A percentile compares a stretch with the other conserved stretches of the same genome.
Evolutionary conservation across 257 asterid genomes (phyloP).

Genomic region (Lycium ferocissimum): DNA sequence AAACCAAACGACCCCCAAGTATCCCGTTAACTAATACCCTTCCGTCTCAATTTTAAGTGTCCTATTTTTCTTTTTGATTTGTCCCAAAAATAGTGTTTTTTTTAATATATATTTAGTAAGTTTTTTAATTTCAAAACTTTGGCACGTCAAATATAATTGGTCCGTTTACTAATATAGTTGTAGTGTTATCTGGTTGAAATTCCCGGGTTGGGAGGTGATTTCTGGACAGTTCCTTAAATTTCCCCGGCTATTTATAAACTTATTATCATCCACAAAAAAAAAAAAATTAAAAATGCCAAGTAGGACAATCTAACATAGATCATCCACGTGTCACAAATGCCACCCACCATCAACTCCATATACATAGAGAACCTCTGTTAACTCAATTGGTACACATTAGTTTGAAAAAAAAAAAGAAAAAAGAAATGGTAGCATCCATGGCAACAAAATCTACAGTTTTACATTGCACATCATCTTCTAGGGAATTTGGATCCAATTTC

Average conservation of each 20-base stretch:
- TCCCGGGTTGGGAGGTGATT: background rate
- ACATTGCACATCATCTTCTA: slow-evolving; percentile 38
- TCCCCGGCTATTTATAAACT: background rate
- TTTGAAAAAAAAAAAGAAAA: background rate
- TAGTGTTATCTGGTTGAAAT: too few relatives aligned
- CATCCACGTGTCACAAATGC: slow-evolving; percentile 55
- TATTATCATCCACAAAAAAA: slow-evolving; percentile 47
- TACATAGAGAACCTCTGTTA: background rate
- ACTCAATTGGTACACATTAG: background rate
- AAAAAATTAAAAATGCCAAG: slow-evolving; percentile 31
- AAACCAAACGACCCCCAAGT: too few relatives aligned
- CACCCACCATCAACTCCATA: slow-evolving; percentile 31
- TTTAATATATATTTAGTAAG: too few relatives aligned
- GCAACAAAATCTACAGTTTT: slow-evolving; percentile 50
- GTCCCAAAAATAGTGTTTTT: too few relatives aligned
- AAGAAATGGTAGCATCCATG: slow-evolving; percentile 56
- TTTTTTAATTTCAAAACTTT: too few relatives aligned
- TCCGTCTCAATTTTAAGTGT: too few relatives aligned
- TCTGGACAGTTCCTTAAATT: background rate
- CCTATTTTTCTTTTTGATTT: too few relatives aligned
- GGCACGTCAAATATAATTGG: too few relatives aligned
- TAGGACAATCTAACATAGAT: slow-evolving; percentile 29
- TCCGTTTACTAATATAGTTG: too few relatives aligned
- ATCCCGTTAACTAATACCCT: too few relatives aligned
- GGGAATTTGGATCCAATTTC: slow-evolving; percentile 50